Conservation (phyloP, 2,329 filamentous ascomycete species). For the Ilyonectria sp. region DNA sequence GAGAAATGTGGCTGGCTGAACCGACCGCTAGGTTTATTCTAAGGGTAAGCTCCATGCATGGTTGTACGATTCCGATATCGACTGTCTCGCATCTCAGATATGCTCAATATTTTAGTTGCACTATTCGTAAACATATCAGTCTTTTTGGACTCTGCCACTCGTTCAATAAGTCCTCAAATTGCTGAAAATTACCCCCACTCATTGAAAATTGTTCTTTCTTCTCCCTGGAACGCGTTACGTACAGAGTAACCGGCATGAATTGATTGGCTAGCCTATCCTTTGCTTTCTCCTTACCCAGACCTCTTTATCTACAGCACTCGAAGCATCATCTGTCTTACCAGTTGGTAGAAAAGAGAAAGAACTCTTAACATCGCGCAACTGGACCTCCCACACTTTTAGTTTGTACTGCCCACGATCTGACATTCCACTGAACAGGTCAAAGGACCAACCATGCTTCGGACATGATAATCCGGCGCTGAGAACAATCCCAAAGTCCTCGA, state of each 20-base stretch:
- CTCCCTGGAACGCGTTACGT: too few relatives aligned
- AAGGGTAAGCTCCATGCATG: too few relatives aligned
- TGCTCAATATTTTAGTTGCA: too few relatives aligned
- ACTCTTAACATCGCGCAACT: constrained; percentile 59
- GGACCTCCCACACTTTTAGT: constrained; percentile 75
- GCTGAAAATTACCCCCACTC: too few relatives aligned
- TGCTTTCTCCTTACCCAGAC: constrained; percentile 63
- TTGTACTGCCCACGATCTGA: constrained; percentile 75
- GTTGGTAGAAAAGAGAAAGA: accelerated
- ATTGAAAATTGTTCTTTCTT: too few relatives aligned
- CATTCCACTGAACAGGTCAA: constrained; percentile 76
- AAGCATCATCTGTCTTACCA: background rate
- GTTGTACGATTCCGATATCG: too few relatives aligned
- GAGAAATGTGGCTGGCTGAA: too few relatives aligned
- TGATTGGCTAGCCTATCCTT: constrained; percentile 41
- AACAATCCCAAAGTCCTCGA: constrained; percentile 79
- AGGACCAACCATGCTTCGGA: constrained; percentile 80
- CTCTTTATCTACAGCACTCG: constrained; percentile 46
- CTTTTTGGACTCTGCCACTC: too few relatives aligned
- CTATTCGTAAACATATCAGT: too few relatives aligned
- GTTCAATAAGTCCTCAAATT: too few relatives aligned
- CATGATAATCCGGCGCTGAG: constrained; percentile 76
- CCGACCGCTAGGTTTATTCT: too few relatives aligned
- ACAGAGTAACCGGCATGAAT: background rate
- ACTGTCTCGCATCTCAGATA: too few relatives aligned